These are phyloP conservation scores for Pseudogymnoascus sp. DNA, from an alignment of 2,329 filamentous ascomycete genomes.

Conservation along the genomic window DNA sequence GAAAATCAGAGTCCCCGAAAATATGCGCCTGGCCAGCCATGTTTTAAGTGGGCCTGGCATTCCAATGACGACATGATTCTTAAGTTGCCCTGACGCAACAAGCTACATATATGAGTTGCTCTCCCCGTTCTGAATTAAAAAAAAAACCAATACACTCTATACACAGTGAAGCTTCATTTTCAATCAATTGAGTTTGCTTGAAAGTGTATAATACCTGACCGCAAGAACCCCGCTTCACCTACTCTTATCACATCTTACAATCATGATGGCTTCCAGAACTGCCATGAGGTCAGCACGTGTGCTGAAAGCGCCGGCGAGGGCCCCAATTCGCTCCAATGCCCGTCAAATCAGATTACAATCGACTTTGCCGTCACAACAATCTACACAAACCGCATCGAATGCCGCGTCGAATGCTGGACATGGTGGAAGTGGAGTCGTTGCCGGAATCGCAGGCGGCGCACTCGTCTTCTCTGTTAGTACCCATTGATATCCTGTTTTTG, in stretches of 20 bases:
- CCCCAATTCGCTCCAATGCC: slow-evolving; percentile 26
- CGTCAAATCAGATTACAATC: slow-evolving; percentile 22
- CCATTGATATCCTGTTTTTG: background rate
- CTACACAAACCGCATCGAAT: slow-evolving; percentile 19
- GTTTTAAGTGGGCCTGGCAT: background rate
- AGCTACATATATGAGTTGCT: background rate
- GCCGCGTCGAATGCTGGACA: slow-evolving; percentile 18
- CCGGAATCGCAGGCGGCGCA: slow-evolving; percentile 42
- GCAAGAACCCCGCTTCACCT: background rate
- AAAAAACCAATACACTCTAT: background rate
- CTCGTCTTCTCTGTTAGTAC: slow-evolving; percentile 34
- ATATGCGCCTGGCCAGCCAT: background rate
- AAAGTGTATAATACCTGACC: background rate
- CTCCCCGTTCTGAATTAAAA: background rate
- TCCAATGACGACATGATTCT: slow-evolving; percentile 1
- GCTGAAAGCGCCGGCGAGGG: slow-evolving; percentile 14
- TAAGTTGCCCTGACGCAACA: background rate
- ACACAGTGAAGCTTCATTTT: background rate
- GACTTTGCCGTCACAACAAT: slow-evolving; percentile 9
- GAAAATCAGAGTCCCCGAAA: background rate
- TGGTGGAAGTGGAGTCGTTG: slow-evolving; percentile 35
- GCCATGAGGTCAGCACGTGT: slow-evolving; percentile 21
- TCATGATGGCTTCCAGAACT: slow-evolving; percentile 24
- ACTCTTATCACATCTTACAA: slow-evolving; percentile 4
- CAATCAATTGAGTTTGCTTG: background rate